Evolutionary conservation across 768 basidiomycete genomes (phyloP).

Genomic region (Lentinula raphanica): DNA sequence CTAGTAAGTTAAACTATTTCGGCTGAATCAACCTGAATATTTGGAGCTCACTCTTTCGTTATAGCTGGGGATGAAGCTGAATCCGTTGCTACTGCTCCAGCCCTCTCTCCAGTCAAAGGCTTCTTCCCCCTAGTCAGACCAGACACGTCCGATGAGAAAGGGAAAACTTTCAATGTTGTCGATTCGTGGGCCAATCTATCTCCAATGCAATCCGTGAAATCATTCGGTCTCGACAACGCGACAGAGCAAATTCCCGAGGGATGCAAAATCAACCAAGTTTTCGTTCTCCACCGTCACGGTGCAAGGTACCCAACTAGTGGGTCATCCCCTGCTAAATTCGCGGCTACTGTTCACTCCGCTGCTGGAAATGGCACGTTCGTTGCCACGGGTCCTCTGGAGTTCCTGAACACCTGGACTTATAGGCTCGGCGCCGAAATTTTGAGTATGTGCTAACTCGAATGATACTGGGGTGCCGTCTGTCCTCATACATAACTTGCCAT

Average conservation of each 20-base stretch:
- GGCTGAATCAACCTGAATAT: neutral
- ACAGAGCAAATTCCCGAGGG: conserved; percentile 41
- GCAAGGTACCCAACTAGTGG: conserved; percentile 53
- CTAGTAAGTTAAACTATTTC: conserved; percentile 29
- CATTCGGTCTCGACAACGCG: conserved; percentile 45
- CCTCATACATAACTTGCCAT: neutral
- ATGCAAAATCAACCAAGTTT: conserved; percentile 44
- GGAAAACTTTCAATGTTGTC: conserved; percentile 35
- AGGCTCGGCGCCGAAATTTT: conserved; percentile 72
- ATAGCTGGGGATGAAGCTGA: conserved; percentile 40
- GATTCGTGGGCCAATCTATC: conserved; percentile 44
- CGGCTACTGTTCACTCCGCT: conserved; percentile 40
- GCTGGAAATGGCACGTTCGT: conserved; percentile 39
- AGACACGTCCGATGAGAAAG: conserved; percentile 25
- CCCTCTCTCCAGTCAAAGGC: conserved; percentile 28
- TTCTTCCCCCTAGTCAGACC: conserved; percentile 41
- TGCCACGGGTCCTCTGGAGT: conserved; percentile 52
- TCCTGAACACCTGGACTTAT: conserved; percentile 73
- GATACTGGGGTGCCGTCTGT: neutral
- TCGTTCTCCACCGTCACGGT: conserved; percentile 66
- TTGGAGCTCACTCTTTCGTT: neutral
- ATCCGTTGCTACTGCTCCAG: conserved; percentile 38
- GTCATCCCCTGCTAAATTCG: conserved; percentile 39
- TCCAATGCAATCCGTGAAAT: conserved; percentile 46
- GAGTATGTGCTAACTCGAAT: neutral